Percentiles rank a stretch among this genome's conserved stretches.
Evolutionary conservation across 169 alveolate species (phyloP).

Genomic region (Cryptosporidium sp.): DNA sequence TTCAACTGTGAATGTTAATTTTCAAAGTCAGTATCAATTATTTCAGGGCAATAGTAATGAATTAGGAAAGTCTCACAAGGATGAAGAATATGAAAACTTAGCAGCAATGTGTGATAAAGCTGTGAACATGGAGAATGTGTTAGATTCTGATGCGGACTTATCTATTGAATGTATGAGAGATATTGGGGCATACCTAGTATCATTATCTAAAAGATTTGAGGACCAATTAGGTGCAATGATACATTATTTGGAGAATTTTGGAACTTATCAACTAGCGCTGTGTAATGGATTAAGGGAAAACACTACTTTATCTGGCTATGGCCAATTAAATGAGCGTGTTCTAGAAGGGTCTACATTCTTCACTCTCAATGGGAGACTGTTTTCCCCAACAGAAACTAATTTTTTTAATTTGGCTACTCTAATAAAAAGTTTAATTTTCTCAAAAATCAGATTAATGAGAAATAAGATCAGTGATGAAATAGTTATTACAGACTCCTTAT

Average conservation of each 20-base stretch:
- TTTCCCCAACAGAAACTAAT: constrained; percentile 47
- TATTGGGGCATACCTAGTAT: constrained; percentile 30
- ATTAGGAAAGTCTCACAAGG: constrained; percentile 8
- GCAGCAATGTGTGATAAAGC: constrained; percentile 43
- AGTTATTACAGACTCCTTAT: constrained; percentile 21
- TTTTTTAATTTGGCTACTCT: constrained; percentile 33
- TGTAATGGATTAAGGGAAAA: constrained; percentile 35
- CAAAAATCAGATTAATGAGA: constrained; percentile 5
- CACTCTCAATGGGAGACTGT: constrained; percentile 40
- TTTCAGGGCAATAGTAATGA: neutral
- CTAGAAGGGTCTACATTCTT: constrained; percentile 52
- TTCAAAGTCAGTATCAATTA: neutral
- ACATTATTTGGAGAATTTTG: constrained; percentile 50
- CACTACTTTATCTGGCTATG: neutral
- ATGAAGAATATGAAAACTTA: constrained; percentile 25
- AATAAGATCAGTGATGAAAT: neutral
- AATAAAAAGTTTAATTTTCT: constrained; percentile 22
- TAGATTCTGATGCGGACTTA: constrained; percentile 24
- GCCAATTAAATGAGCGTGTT: constrained; percentile 9
- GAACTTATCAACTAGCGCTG: constrained; percentile 49
- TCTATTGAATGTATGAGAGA: constrained; percentile 49
- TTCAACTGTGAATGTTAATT: neutral
- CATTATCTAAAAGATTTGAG: constrained; percentile 57
- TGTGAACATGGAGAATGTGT: constrained; percentile 63
- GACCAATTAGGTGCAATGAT: constrained; percentile 34